Base-by-base conservation (phyloP, 805 yeast genomes). In the Candida hungchunana region DNA sequence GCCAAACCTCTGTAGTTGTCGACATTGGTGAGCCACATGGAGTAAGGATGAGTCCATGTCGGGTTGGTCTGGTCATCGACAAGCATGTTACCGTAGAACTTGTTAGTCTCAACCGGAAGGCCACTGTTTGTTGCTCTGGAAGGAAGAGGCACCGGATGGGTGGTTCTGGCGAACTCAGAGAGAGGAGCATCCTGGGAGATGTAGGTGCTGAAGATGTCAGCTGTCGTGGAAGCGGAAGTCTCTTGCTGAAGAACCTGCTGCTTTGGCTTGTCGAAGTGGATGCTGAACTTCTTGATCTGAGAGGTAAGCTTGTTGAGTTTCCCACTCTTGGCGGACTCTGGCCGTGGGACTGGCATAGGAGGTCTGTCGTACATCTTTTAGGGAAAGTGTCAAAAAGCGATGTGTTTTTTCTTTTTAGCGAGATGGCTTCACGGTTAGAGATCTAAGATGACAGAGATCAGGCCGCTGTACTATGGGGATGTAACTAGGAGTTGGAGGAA, bases 31-130 rank as follows among this genome's bases (percentile, higher is more conserved):
- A 67, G 67, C 90, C 89, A 84, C 6, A 82, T 60, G 20, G 85
- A 75, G 51, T 83, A 84, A 2, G 95, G 95, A 47, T 82, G 87
- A 0, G 90, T 76, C 88, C 89, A 85, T 0, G 78, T 71, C 0
- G 90, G 85, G 38, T 73, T 65, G 3, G 76, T 73, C 52, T 82
- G 90, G 37, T 69, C 68, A 1, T 71, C 87, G 23, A 85, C 66
- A 9, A 84, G 58, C 56, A 85, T 59, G 58, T 85, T 85, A 24
- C 82, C 80, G 55, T 79, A 85, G 51, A 84, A 85, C 52, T 84
- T 83, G 57, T 85, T 85, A 7, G 95, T 84, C 42, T 79, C 79
- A 19, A 80, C 66, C 2, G 87, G 80, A 8, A 42, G 42, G 26
- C 42, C 31, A 23, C 42, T 43, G 23, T 51, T 52, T 15, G 43